These are phyloP conservation scores for Phaffomyces opuntiae DNA, from an alignment of 805 yeast species.

Conservation along the genomic window DNA sequence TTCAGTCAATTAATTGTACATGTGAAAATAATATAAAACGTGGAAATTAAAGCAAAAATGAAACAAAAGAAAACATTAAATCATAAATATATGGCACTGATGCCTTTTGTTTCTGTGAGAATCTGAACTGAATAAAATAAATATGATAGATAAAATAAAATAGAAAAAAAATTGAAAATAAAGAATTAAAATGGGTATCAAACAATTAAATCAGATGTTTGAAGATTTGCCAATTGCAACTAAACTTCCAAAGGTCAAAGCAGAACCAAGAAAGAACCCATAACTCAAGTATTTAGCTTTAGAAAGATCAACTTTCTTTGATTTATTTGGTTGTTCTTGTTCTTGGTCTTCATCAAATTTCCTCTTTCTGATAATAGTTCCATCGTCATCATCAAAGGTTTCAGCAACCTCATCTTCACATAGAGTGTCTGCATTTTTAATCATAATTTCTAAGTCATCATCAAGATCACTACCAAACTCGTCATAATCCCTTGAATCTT, in stretches of 20 bases:
- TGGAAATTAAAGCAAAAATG: no score
- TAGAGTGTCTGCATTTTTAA: not conserved
- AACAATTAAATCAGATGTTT: not conserved
- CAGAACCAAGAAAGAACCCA: slow-evolving; percentile 9
- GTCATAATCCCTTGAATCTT: not conserved
- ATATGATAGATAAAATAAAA: not conserved
- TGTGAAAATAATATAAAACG: no score
- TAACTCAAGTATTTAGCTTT: slow-evolving; percentile 3
- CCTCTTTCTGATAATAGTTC: slow-evolving; percentile 1
- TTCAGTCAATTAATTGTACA: no score
- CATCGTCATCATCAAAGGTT: slow-evolving; percentile 7
- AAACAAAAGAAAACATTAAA: no score
- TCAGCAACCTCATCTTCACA: not conserved
- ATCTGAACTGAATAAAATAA: no score
- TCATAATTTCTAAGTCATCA: not conserved
- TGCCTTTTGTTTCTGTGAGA: no score
- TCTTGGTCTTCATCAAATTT: not conserved
- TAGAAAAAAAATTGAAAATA: not conserved
- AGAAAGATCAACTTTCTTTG: not conserved
- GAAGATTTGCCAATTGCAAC: slow-evolving; percentile 5
- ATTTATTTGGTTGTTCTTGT: not conserved
- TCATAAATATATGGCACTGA: no score
- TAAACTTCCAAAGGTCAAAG: slow-evolving; percentile 9
- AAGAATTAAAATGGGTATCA: no score
- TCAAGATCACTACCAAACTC: not conserved